Base-by-base conservation (phyloP, 352 stramenopile species). In the Phytophthora hibernalis region DNA sequence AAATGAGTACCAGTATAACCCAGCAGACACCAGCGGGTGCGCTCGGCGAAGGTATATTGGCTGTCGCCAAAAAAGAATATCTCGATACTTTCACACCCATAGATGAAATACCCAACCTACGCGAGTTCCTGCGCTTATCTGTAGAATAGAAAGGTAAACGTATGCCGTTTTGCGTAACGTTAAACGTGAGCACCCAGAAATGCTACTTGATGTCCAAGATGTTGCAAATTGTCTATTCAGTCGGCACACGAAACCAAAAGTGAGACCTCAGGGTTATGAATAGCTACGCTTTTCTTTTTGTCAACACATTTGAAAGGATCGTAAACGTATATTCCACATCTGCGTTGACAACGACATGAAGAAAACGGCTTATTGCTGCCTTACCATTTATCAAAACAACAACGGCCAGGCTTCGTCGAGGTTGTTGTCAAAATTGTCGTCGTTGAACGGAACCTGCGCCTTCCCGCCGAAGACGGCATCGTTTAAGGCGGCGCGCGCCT, bases 21-120 rank as follows among this genome's bases (percentile, higher is more conserved):
- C 83, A 20, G 82, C 79, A n/a, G 79, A 81, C 56, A 71, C 62
- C n/a, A 8, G 63, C 82, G 44, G 83, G 84, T 4, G 54, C 77
- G 22, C 92, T 88, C 63, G 88, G 75, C 0, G 87, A 95, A 69
- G 87, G 87, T 2, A 68, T 95, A 95, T 62, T 95, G 87, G 87
- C 54, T 93, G 33, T 84, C 82, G n/a, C 76, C 84, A 16, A 93
- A 95, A 72, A 45, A 9, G 74, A 83, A 22, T 95, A 92, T 47
- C 38, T 95, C 8, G 65, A 82, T 11, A 85, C 83, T 1, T 90
- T 95, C 61, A 60, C 30, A 5, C 77, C 80, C 8, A 87, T 95
- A 80, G 77, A 95, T 63, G 68, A 42, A 7, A 76, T 95, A 71
- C 67, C 82, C 0, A 74, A 93, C 40, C 61, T 93, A 21, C 76